Conservation (phyloP, 2,329 filamentous ascomycete genomes). For the Erysiphe pulchra region DNA sequence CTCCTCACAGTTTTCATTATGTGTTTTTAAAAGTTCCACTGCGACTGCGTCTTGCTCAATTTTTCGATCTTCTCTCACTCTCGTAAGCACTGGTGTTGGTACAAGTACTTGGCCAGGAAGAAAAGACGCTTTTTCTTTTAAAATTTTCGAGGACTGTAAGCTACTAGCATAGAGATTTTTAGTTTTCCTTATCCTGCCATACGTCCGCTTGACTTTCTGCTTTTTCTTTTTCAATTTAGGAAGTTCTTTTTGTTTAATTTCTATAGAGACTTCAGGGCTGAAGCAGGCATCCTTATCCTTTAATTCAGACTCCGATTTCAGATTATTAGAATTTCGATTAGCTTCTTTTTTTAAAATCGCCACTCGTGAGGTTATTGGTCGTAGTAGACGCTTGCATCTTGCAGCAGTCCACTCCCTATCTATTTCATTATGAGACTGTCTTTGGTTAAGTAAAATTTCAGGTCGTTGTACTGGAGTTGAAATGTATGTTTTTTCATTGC, state of each 20-base stretch:
- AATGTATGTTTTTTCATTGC: not conserved
- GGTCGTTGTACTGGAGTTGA: conserved; percentile 11
- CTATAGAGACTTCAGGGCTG: not conserved
- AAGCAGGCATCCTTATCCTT: not conserved
- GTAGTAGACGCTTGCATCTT: conserved; percentile 19
- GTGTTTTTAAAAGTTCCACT: not conserved
- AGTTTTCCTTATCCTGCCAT: conserved; percentile 1
- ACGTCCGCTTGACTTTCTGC: conserved; percentile 11
- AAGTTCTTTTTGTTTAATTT: conserved; percentile 2
- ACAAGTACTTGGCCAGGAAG: conserved; percentile 11
- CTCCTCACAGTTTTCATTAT: not conserved
- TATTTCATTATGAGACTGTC: conserved; percentile 3
- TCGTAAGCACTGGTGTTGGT: conserved; percentile 12
- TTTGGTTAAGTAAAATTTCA: conserved; percentile 6
- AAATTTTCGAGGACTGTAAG: not conserved
- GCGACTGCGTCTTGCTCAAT: not conserved
- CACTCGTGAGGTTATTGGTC: conserved; percentile 18
- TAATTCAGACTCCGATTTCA: not conserved
- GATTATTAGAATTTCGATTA: conserved; percentile 2
- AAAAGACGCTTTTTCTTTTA: conserved; percentile 2
- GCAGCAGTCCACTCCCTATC: conserved; percentile 17
- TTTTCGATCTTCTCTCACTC: conserved; percentile 6
- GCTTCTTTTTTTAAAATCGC: conserved; percentile 16
- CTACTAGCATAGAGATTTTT: not conserved
- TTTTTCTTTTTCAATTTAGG: conserved; percentile 7